Percentiles rank a stretch among this genome's conserved stretches.
phyloP scores from a whole-genome alignment of 1,284 basidiomycete genomes.

The Puccinia triticina region DNA sequence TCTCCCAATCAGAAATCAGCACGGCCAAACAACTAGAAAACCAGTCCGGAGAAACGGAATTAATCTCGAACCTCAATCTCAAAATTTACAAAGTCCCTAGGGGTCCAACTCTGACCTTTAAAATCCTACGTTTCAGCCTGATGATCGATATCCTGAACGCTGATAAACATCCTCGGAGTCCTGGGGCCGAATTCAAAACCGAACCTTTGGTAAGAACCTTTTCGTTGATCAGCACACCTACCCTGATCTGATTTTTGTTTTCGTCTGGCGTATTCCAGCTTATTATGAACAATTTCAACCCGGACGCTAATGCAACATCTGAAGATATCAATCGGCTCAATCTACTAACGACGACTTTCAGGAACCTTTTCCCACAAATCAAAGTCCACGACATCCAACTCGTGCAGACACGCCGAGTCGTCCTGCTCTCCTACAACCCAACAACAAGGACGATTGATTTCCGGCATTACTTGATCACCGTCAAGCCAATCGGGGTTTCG shows the following conservation, averaged over 20 bases:
- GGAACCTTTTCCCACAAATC: conserved; percentile 83
- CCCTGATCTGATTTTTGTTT: background rate
- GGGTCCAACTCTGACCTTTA: conserved; percentile 91
- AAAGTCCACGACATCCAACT: conserved; percentile 77
- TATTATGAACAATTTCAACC: conserved; percentile 70
- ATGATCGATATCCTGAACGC: conserved; percentile 77
- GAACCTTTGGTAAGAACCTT: conserved; percentile 73
- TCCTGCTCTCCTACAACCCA: conserved; percentile 88
- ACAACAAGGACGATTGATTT: conserved; percentile 85
- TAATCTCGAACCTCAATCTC: conserved; percentile 76
- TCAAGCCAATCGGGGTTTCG: conserved; percentile 91
- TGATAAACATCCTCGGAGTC: conserved; percentile 71
- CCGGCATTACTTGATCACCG: conserved; percentile 91
- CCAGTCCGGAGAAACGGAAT: conserved; percentile 71
- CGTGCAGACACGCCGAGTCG: conserved; percentile 83
- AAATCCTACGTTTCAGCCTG: conserved; percentile 87
- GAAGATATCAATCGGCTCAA: conserved; percentile 70
- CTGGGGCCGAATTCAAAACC: conserved; percentile 81
- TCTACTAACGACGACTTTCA: conserved; percentile 74
- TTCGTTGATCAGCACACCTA: background rate
- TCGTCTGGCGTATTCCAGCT: conserved; percentile 62
- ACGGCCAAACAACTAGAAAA: conserved; percentile 54
- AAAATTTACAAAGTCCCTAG: conserved; percentile 85
- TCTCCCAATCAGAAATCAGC: conserved; percentile 62
- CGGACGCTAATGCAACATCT: conserved; percentile 55